Evolutionary conservation across 257 asterid genomes (phyloP), one percentile per base, ranked within the genome.

Genomic region (Datura wrightii): DNA sequence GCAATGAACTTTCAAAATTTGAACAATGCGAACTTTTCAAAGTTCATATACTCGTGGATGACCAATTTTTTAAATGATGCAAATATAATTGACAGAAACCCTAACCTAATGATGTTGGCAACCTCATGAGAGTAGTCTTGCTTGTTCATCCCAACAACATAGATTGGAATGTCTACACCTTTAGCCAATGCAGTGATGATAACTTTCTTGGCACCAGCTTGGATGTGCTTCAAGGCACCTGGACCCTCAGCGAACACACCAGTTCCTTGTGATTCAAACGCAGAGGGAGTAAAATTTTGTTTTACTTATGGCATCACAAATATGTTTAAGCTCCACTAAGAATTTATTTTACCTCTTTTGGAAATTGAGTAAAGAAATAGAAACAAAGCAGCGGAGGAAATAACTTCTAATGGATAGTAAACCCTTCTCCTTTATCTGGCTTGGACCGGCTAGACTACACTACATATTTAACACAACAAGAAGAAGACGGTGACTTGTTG

Each of bases 171-270:
- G 66, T 96, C 98, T 60, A 97, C 97, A 36, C 98, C 98, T 85
- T 96, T 96, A 2, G 99, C 98, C 7, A 98, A 98, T 58, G 99
- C 98, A 42, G 99, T 96, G 85, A 96, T 96, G 69, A 96, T 89
- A 65, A 96, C 99, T 91, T 96, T 96, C 94, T 94, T 93, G 39
- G 98, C 99, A 63, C 99, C 99, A 5, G 98, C 99, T 89, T 94
- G 98, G 93, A 96, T 90, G 85, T 96, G 99, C 90, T 96, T 94
- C 55, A 98, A 97, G 0, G 99, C 99, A 74, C 99, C 98, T 2
- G 99, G 99, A 9, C 99, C 97, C 79, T 94, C 99, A 65, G 93
- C 97, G 6, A 96, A 96, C 53, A 94, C 99, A 79, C 98, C 98
- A 0, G 98, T 96, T 85, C 99, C 99, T 97, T 94, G 88, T 63